Base-by-base conservation (phyloP, 225 moss, liverwort and hornwort species). In the Polytrichum commune region DNA sequence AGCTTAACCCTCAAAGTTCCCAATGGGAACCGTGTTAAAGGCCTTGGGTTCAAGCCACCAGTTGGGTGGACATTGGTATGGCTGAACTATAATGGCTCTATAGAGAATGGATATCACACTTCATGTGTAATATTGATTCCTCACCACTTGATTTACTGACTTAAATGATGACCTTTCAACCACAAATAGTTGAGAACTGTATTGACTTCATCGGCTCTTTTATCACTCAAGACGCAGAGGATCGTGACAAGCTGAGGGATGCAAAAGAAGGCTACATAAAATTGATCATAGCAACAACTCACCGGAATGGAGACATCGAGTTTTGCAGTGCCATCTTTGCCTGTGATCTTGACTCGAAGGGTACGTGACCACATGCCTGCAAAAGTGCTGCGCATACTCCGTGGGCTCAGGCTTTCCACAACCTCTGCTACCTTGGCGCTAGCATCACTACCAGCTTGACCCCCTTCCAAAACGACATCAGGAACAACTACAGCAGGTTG, bases 231-330 rank as follows among this genome's bases (percentile, higher is more conserved):
- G 22, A 18, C 4, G 57, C 70, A 70, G 4, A 55, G 70, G 19
- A 70, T 13, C 24, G 1, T 27, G 19, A 64, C 55, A 32, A 29
- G 10, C 29, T 13, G 6, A 30, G 18, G 46, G 46, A 6, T 46
- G 16, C 46, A 13, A 46, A 46, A 46, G 46, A 16, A 46, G 46
- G 46, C 3, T 13, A 16, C 3, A 16, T 46, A 46, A 26, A 46
- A 46, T 16, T 13, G 38, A 22, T 13, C 18, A 53, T 2, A 22
- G 54, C 22, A 58, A 55, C 70, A 58, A 85, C 93, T 87, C 77
- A 96, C 95, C 19, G 97, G 97, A 73, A 93, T 87, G 63, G 83
- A 85, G 68, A 95, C 72, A 72, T 98, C 85, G 29, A 98, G 92
- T 84, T 98, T 98, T 20, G 84, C 87, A 27, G 71, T 63, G 38